These are phyloP conservation scores for Suillus subaureus DNA, from an alignment of 768 basidiomycete genomes.

Conservation along the genomic window DNA sequence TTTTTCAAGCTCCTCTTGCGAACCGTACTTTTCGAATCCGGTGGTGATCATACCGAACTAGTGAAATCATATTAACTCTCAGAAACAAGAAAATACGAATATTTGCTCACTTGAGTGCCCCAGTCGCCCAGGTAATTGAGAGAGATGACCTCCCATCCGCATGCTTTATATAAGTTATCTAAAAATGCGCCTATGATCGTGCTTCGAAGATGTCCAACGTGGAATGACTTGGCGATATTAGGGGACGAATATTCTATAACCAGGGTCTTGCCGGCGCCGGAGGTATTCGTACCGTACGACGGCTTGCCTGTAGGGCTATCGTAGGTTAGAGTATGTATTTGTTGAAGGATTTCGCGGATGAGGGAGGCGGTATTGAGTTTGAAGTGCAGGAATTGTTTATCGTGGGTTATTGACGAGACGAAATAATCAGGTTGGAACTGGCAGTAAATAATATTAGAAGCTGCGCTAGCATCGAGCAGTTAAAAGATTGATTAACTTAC, in stretches of 20 bases:
- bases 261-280: conserved; percentile 79
- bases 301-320: conserved; percentile 57
- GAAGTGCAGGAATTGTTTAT: conserved; percentile 86
- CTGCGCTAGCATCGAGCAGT: not conserved
- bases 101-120: conserved; percentile 84
- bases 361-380: conserved; percentile 67
- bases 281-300: conserved; percentile 81
- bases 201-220: conserved; percentile 93
- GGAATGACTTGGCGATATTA: conserved; percentile 98
- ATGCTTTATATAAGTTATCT: conserved; percentile 85
- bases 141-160: conserved; percentile 89
- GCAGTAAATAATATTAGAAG: not conserved
- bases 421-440: conserved; percentile 88
- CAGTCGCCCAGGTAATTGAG: conserved; percentile 98
- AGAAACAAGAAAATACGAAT: not conserved
- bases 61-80: conserved; percentile 2
- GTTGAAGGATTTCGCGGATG: conserved; percentile 65
- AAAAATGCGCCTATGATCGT: conserved; percentile 99
- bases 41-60: conserved; percentile 87
- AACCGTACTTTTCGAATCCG: conserved; percentile 92
- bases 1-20: conserved; percentile 75
- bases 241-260: conserved; percentile 94
- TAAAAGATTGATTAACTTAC: conserved; percentile 44
- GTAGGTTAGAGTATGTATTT: conserved; percentile 75
- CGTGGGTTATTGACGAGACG: conserved; percentile 66